Evolutionary conservation across 768 basidiomycete genomes (phyloP).

Genomic region (Tricholoma bakamatsutake): DNA sequence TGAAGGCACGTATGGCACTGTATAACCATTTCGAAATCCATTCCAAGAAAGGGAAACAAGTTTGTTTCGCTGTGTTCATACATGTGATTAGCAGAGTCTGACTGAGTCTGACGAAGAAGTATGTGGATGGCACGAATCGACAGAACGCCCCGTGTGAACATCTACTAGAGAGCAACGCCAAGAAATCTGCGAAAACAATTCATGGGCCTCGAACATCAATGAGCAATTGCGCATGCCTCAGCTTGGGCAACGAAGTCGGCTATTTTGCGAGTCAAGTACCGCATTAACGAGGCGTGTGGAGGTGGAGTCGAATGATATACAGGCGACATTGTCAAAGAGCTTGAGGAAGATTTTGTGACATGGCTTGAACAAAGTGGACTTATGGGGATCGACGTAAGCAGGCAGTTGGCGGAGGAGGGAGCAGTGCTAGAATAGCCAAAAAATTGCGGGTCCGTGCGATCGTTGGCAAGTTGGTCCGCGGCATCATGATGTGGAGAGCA

Average conservation of each 20-base stretch:
- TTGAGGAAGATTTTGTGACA: slow-evolving; percentile 4
- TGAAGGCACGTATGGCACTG: background rate
- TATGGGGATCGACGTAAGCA: background rate
- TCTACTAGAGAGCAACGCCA: background rate
- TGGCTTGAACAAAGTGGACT: slow-evolving; percentile 3
- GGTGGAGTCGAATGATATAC: slow-evolving; percentile 4
- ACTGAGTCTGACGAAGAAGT: background rate
- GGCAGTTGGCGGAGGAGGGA: background rate
- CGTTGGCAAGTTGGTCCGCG: background rate
- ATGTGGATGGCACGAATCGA: background rate
- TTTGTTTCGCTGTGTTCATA: background rate
- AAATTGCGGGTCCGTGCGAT: background rate
- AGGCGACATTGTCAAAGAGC: background rate
- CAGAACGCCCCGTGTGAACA: background rate
- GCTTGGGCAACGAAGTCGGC: slow-evolving; percentile 11
- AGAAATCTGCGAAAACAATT: background rate
- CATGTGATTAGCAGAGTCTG: background rate
- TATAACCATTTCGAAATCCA: background rate
- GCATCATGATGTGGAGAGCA: background rate
- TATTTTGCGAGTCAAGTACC: slow-evolving; percentile 22
- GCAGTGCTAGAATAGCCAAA: background rate
- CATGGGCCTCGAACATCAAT: slow-evolving; percentile 2
- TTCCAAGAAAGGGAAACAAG: background rate
- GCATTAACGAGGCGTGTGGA: slow-evolving; percentile 16
- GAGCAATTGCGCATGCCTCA: slow-evolving; percentile 4